Evolutionary conservation across 2,329 filamentous ascomycete species (phyloP).

Genomic region (Neoascochyta sp.): DNA sequence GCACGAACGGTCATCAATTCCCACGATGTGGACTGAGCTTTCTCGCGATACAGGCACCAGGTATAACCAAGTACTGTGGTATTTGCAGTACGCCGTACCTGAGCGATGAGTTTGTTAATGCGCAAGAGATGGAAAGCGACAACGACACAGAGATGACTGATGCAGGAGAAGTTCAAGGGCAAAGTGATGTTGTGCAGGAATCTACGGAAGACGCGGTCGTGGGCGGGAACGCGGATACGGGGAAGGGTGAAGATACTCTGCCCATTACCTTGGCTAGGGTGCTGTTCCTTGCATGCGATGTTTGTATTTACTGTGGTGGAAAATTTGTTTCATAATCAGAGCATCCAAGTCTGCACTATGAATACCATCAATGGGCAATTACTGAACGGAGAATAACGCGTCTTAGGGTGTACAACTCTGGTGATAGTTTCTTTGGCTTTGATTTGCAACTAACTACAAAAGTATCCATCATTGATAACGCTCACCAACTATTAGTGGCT

Average conservation of each 20-base stretch:
- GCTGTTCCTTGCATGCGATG: constrained; percentile 35
- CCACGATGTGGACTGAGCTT: constrained; percentile 55
- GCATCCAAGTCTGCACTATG: no score
- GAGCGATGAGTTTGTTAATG: constrained; percentile 40
- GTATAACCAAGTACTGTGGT: constrained; percentile 52
- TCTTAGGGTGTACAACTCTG: no score
- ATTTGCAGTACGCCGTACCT: constrained; percentile 51
- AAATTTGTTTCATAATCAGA: no score
- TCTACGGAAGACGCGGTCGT: neutral
- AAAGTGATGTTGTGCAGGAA: neutral
- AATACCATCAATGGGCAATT: no score
- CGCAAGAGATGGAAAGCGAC: constrained; percentile 14
- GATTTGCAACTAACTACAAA: no score
- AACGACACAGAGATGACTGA: constrained; percentile 1
- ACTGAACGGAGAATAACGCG: no score
- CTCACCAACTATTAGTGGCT: no score
- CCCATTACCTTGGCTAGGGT: constrained; percentile 26
- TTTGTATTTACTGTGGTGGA: constrained; percentile 38
- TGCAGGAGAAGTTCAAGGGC: constrained; percentile 1
- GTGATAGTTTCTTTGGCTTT: no score
- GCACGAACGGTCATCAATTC: constrained; percentile 52
- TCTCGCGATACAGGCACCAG: constrained; percentile 53
- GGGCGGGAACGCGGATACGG: neutral
- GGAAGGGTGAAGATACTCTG: constrained; percentile 1
- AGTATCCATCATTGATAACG: no score